Evolutionary conservation across 345 rosid genomes (phyloP).

Genomic region (Raphanus raphanistrum): DNA sequence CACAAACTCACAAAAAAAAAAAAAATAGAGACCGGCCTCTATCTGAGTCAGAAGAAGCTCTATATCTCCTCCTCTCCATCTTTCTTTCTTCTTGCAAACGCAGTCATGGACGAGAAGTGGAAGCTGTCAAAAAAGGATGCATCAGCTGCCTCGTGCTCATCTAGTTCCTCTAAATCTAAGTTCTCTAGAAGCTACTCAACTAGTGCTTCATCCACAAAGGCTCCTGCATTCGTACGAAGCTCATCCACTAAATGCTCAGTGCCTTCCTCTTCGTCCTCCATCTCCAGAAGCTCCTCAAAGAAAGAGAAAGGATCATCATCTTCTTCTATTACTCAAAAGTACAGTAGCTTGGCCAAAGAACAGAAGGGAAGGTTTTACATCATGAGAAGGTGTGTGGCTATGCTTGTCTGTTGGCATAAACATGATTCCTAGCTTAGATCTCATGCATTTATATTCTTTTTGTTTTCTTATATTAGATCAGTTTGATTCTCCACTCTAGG

Average conservation of each 20-base stretch:
- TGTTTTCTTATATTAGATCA: constrained; percentile 25
- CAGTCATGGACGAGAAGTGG: constrained; percentile 78
- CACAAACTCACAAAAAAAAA: constrained; percentile 36
- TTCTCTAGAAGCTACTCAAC: constrained; percentile 70
- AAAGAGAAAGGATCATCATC: constrained; percentile 58
- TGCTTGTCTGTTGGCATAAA: constrained; percentile 98
- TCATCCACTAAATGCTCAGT: constrained; percentile 51
- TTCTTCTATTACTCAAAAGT: constrained; percentile 61
- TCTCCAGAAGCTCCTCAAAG: constrained; percentile 50
- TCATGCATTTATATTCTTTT: constrained; percentile 23
- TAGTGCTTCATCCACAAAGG: constrained; percentile 62
- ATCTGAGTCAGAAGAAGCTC: constrained; percentile 10
- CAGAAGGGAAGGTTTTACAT: constrained; percentile 91
- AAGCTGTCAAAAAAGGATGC: constrained; percentile 57
- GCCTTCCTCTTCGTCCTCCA: constrained; percentile 32
- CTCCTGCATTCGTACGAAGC: constrained; percentile 51
- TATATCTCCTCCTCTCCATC: background rate
- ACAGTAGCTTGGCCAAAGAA: constrained; percentile 85
- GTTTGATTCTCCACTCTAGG: constrained; percentile 38
- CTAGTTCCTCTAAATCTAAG: constrained; percentile 44
- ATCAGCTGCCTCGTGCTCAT: constrained; percentile 36
- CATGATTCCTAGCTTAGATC: constrained; percentile 62
- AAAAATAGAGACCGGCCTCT: background rate
- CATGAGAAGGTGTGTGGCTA: constrained; percentile 95
- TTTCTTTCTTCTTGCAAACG: background rate